Conservation (phyloP, 768 basidiomycete species). For the Floccularia luteovirens region DNA sequence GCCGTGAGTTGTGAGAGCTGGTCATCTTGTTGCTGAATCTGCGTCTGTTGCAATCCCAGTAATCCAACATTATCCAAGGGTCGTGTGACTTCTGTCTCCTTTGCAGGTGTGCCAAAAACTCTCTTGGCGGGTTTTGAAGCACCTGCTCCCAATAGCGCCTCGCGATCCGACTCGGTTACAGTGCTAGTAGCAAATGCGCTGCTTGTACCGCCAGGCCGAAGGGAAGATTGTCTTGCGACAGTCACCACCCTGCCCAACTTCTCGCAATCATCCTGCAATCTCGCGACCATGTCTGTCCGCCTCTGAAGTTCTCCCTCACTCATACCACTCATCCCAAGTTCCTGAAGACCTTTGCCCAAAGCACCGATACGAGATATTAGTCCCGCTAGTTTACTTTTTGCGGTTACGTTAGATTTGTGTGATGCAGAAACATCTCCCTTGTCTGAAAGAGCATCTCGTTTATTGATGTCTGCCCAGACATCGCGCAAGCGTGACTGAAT, state of each 20-base stretch:
- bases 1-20: conserved; percentile 77
- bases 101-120: conserved; percentile 65
- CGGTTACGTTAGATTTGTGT: conserved; percentile 75
- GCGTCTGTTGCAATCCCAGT: conserved; percentile 67
- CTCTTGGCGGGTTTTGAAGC: conserved; percentile 49
- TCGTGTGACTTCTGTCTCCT: conserved; percentile 81
- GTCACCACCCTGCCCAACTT: conserved; percentile 83
- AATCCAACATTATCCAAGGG: conserved; percentile 83
- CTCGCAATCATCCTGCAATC: conserved; percentile 87
- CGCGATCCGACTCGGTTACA: conserved; percentile 52
- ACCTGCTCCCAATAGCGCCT: conserved; percentile 49
- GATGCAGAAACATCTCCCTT: conserved; percentile 67
- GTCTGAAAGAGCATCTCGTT: conserved; percentile 78
- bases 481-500: conserved; percentile 72
- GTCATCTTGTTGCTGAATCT: conserved; percentile 79
- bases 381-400: conserved; percentile 78
- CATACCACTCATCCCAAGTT: conserved; percentile 63
- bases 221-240: conserved; percentile 51
- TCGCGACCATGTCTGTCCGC: conserved; percentile 82
- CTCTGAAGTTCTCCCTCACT: conserved; percentile 89
- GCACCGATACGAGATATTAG: conserved; percentile 66
- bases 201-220: conserved; percentile 21
- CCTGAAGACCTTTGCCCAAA: conserved; percentile 62
- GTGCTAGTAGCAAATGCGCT: conserved; percentile 22
- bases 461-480: conserved; percentile 80